Evolutionary conservation across 305 asterid species (phyloP).

Genomic region (Solanum aculeatissimum): DNA sequence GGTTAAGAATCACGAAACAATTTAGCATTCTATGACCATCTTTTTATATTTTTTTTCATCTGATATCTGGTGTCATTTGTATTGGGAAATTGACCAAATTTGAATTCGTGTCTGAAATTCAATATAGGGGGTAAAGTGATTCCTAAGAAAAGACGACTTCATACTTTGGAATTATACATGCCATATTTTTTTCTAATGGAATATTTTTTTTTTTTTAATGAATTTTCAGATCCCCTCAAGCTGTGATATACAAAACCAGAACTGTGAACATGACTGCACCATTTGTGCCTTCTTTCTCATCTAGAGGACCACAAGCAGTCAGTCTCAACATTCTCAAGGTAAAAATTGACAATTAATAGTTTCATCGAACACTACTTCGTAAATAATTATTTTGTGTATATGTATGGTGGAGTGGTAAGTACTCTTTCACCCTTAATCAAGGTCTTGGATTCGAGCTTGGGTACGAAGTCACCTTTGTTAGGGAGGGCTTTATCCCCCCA

Average conservation of each 20-base stretch:
- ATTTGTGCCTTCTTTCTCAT: constrained; percentile 53
- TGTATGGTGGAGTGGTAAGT: no score
- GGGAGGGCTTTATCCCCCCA: no score
- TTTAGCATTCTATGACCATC: background rate
- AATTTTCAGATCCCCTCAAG: constrained; percentile 34
- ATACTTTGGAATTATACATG: no score
- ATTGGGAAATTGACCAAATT: no score
- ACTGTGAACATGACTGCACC: constrained; percentile 25
- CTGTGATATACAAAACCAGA: constrained; percentile 40
- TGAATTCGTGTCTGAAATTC: no score
- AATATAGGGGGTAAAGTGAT: no score
- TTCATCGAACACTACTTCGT: background rate
- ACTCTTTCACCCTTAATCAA: no score
- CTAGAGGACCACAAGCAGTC: constrained; percentile 65
- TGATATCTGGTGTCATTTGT: no score
- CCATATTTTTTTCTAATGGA: background rate
- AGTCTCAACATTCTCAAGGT: constrained; percentile 66
- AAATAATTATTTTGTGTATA: background rate
- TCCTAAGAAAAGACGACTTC: no score
- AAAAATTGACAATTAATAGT: background rate
- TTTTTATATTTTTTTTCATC: background rate
- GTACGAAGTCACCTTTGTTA: no score
- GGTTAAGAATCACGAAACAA: background rate
- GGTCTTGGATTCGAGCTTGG: no score
- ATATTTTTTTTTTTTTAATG: background rate